These are phyloP conservation scores for Phlegmacium glaucopus DNA, from an alignment of 768 basidiomycete genomes.

Conservation along the genomic window DNA sequence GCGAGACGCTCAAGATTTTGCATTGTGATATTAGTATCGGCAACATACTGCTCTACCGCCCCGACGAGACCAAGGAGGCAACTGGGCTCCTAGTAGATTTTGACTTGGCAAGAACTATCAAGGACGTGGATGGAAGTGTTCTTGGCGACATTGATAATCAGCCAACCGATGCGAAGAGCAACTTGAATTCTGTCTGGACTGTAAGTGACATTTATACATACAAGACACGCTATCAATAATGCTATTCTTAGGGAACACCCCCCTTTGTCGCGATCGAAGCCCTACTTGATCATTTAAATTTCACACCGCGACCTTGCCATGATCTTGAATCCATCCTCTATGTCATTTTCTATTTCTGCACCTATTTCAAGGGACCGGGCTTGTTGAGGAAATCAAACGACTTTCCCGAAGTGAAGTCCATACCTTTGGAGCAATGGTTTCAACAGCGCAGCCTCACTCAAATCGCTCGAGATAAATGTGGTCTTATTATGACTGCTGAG, in stretches of 20 bases:
- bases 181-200: too few relatives aligned
- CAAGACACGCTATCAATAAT: slow-evolving; percentile 4
- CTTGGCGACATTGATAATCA: too few relatives aligned
- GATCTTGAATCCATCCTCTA: slow-evolving; percentile 3
- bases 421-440: slow-evolving; percentile 3
- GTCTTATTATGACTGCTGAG: not conserved
- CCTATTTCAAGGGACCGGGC: slow-evolving; percentile 3
- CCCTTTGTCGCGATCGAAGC: slow-evolving; percentile 6
- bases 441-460: not conserved
- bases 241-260: slow-evolving; percentile 2
- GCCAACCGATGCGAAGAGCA: too few relatives aligned
- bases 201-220: too few relatives aligned
- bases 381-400: not conserved
- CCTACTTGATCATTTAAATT: not conserved
- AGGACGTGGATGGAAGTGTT: too few relatives aligned
- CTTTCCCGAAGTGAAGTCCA: not conserved
- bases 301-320: slow-evolving; percentile 1
- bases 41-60: slow-evolving; percentile 7
- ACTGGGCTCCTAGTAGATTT: too few relatives aligned
- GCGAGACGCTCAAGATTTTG: not conserved
- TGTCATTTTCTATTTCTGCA: slow-evolving; percentile 2
- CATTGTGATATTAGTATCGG: slow-evolving; percentile 5
- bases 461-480: not conserved
- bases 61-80: too few relatives aligned
- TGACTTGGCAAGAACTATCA: too few relatives aligned